A percentile compares a stretch with the other conserved stretches of the same genome.
Evolutionary conservation across 306 rosid species (phyloP).

Genomic region (cucumber (Cucumis sativus)): Cucumber_9930_V3 NC_026658.2:6187001-6187500

Average conservation of each 20-base stretch:
- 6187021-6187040: neutral
- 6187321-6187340: neutral
- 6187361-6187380: neutral
- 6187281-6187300: neutral
- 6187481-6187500: slow-evolving; percentile 8
- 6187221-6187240: neutral
- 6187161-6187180: neutral
- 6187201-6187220: neutral
- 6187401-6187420: neutral
- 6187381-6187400: slow-evolving; percentile 1
- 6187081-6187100: neutral
- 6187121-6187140: neutral
- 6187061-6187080: neutral
- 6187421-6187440: neutral
- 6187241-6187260: neutral
- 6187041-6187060: neutral
- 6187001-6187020: neutral
- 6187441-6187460: slow-evolving; percentile 2
- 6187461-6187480: neutral
- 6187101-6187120: neutral
- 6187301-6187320: neutral
- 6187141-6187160: neutral
- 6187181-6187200: neutral
- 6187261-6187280: neutral
- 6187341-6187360: neutral